Evolutionary conservation across 169 alveolate species (phyloP), one percentile per base, ranked within the genome.

Genomic region (Cryptosporidium muris): DNA sequence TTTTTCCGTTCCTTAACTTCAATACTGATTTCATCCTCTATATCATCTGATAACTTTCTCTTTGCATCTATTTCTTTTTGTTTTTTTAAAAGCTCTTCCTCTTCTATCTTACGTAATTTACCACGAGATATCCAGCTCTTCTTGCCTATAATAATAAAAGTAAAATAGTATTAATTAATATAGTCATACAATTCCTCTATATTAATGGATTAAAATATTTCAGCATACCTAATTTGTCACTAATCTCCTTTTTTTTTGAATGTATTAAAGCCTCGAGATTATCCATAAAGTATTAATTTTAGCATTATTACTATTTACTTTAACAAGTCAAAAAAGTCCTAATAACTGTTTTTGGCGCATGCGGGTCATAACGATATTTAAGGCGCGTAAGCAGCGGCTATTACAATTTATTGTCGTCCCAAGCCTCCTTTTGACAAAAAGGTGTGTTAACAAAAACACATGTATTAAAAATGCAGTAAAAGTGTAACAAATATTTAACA

Each of bases 111-210:
- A 3, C 14, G 66, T 45, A 74, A 25, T 7, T 58, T 62, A 42
- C 67, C 60, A 11, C 60, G 68, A 34, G 85, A 47, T 43, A 74
- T 54, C 85, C 85, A 74, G 4, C 63, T 45, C 36, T 64, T 51
- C 25, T 74, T 74, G 37, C 60, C 85, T 74, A 42, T 42, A 34
- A 8, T 40, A 5, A 12, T 3, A 47, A 34, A 52, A 14, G 2
- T 8, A 66, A 1, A 9, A 4, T 2, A 36, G 38, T 60, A 60
- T 4, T 11, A 34, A 40, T 7, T 0, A 37, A 64, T 1, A 64
- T 40, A 45, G 1, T 37, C 9, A 9, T 7, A 37, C 6, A 45
- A 51, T 1, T 51, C 56, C 1, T 25, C 0, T 25, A 25, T 25
- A 25, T 25, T 25, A 25, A 25, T 25, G 0, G 25, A 25, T 25